phyloP scores from a whole-genome alignment of 306 rosid species.

The Citrullus amarus region DNA sequence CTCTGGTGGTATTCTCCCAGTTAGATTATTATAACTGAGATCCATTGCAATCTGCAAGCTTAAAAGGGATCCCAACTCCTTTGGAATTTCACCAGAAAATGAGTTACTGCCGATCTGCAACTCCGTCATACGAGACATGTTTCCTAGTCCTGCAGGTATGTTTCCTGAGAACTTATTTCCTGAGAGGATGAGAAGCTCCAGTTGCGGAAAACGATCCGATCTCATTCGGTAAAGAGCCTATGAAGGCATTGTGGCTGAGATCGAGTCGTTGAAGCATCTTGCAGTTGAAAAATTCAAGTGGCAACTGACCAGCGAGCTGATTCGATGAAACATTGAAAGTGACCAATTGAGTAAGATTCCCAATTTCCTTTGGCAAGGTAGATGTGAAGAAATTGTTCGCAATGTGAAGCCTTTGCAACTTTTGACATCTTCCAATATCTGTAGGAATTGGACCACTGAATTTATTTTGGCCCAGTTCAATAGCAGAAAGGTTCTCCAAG shows the following conservation, averaged over 20 bases:
- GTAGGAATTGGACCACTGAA: constrained; percentile 72
- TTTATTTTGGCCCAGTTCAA: constrained; percentile 65
- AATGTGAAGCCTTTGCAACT: constrained; percentile 83
- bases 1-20: constrained; percentile 54
- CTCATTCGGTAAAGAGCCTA: constrained; percentile 51
- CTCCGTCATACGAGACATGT: constrained; percentile 66
- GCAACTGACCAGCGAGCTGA: constrained; percentile 49
- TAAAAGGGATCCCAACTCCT: constrained; percentile 60
- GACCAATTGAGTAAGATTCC: constrained; percentile 68
- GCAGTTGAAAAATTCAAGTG: constrained; percentile 50
- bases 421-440: constrained; percentile 43
- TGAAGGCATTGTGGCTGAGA: constrained; percentile 57
- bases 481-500: constrained; percentile 51
- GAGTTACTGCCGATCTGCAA: constrained; percentile 71
- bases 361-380: constrained; percentile 75
- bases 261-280: constrained; percentile 83
- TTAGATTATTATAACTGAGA: constrained; percentile 72
- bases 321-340: constrained; percentile 80
- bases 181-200: constrained; percentile 79
- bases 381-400: constrained; percentile 60
- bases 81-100: constrained; percentile 70
- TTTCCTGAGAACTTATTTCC: constrained; percentile 57
- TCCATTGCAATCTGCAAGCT: constrained; percentile 87
- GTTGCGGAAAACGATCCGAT: constrained; percentile 62
- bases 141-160: constrained; percentile 57